phyloP scores from a whole-genome alignment of 352 stramenopile genomes.

The Aphanomyces invadans region DNA sequence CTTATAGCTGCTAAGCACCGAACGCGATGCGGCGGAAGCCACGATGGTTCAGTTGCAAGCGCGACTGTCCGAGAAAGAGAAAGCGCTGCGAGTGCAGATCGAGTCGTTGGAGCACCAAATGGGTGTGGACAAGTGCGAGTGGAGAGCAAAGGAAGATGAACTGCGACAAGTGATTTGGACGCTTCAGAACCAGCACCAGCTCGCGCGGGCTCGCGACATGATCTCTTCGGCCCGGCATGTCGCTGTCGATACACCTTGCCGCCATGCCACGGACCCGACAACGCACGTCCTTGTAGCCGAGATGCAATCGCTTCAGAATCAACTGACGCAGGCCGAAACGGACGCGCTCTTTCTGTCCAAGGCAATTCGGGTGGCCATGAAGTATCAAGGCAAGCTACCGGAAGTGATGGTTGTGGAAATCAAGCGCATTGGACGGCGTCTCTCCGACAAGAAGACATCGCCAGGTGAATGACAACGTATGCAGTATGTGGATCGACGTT shows the following conservation, averaged over 20 bases:
- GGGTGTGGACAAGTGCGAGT: not conserved
- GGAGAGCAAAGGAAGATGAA: constrained; percentile 6
- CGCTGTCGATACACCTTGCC: not conserved
- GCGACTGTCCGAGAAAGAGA: not conserved
- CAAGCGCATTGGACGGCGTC: constrained; percentile 5
- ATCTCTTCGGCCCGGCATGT: not conserved
- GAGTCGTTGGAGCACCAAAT: not conserved
- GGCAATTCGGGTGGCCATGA: constrained; percentile 4
- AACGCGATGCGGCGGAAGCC: not conserved
- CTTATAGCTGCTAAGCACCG: too few relatives aligned
- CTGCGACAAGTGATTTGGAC: constrained; percentile 10
- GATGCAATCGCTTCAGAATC: constrained; percentile 5
- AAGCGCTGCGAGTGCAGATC: not conserved
- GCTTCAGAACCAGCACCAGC: not conserved
- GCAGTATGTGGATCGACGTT: too few relatives aligned
- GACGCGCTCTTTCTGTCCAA: constrained; percentile 19
- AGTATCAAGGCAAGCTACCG: constrained; percentile 13
- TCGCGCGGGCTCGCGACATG: not conserved
- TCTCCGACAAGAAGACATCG: not conserved
- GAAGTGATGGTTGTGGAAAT: constrained; percentile 9
- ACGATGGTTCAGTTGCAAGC: not conserved
- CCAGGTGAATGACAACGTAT: not conserved
- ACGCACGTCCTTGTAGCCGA: not conserved
- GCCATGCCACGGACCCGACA: too few relatives aligned
- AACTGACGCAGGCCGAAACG: not conserved